Evolutionary conservation across 179 eudicot species (phyloP).

Genomic region (Carnegiea gigantea): DNA sequence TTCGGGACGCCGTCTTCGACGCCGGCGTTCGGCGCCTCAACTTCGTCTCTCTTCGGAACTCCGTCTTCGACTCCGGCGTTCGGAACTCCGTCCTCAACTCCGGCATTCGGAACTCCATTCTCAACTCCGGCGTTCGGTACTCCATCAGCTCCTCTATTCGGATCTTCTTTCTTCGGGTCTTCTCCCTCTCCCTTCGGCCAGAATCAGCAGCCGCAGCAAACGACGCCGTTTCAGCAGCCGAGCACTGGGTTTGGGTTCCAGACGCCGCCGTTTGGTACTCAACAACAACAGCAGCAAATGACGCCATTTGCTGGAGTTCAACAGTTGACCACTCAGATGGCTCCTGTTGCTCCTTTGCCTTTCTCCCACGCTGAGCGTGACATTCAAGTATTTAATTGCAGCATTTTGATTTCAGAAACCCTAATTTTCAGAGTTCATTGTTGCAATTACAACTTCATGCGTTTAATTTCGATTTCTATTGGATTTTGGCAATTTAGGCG

Average conservation of each 20-base stretch:
- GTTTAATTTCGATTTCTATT: neutral
- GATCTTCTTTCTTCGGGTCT: constrained; percentile 35
- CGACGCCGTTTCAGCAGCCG: constrained; percentile 42
- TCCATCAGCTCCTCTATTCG: constrained; percentile 32
- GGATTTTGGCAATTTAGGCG: constrained; percentile 43
- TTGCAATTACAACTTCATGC: neutral
- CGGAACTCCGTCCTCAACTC: constrained; percentile 31
- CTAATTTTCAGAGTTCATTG: constrained; percentile 1
- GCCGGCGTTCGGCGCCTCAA: constrained; percentile 34
- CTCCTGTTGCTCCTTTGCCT: constrained; percentile 98
- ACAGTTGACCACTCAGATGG: constrained; percentile 96
- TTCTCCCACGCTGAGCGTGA: constrained; percentile 95
- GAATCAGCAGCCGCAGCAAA: constrained; percentile 28
- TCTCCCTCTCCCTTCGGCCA: constrained; percentile 36
- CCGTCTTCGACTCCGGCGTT: constrained; percentile 33
- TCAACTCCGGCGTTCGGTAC: constrained; percentile 11
- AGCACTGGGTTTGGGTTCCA: constrained; percentile 27
- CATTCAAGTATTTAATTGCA: constrained; percentile 50
- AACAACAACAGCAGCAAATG: constrained; percentile 37
- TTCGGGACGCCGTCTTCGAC: constrained; percentile 24
- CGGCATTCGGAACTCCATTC: constrained; percentile 33
- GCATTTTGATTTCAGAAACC: neutral
- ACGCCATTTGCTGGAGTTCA: constrained; percentile 36
- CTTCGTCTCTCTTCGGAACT: constrained; percentile 26
- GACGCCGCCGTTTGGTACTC: constrained; percentile 28